These are phyloP conservation scores for Alloteropsis semialata DNA, from an alignment of 176 grass and related monocot species.

Conservation along the genomic window DNA sequence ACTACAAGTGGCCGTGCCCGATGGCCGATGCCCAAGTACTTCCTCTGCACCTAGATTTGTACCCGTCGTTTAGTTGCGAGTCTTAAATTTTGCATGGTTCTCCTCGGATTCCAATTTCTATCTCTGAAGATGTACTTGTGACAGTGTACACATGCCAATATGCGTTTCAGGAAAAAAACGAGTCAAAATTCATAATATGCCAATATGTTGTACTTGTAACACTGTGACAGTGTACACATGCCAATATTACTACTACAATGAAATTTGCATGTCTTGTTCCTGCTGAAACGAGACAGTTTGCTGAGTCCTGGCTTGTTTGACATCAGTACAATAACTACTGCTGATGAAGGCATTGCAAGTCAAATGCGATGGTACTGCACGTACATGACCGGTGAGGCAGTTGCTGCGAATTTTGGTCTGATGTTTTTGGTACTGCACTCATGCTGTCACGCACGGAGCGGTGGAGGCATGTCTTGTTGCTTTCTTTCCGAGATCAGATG, in stretches of 20 bases:
- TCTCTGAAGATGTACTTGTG: not conserved
- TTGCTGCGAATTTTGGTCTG: constrained; percentile 14
- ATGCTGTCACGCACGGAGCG: not conserved
- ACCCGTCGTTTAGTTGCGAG: not conserved
- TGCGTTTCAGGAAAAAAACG: not conserved
- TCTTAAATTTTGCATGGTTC: constrained; percentile 4
- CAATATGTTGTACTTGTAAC: too few species aligned
- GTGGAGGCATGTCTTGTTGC: not conserved
- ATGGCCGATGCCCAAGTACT: not conserved
- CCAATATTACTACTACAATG: not conserved
- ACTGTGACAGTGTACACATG: too few species aligned
- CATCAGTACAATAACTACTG: constrained; percentile 34
- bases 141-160: not conserved
- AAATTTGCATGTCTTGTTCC: not conserved
- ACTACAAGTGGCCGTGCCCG: not conserved
- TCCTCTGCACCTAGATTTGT: not conserved
- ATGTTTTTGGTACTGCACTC: not conserved
- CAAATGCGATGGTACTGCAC: not conserved
- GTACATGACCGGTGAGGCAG: constrained; percentile 17
- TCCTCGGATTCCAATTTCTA: constrained; percentile 16
- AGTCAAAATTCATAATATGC: not conserved
- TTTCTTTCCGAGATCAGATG: constrained; percentile 11
- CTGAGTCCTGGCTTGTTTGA: constrained; percentile 23
- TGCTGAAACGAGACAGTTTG: not conserved
- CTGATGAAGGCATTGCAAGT: constrained; percentile 1